phyloP scores from a whole-genome alignment of 202 grass and related monocot species.

The Panicum virgatum region DNA sequence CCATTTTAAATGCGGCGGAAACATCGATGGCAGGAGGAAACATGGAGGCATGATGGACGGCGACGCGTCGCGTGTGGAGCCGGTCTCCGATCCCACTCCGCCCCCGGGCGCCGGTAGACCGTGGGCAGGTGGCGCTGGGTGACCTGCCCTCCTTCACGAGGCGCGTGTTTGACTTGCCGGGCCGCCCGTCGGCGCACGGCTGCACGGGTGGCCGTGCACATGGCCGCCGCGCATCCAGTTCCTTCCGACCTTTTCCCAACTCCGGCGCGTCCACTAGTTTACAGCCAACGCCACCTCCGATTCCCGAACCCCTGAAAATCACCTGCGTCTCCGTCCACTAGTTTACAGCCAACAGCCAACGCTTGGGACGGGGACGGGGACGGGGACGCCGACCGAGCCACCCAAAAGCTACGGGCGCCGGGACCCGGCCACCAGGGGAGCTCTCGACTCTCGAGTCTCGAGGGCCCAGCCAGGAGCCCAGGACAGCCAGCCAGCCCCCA shows the following conservation, averaged over 20 bases:
- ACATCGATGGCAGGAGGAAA: conserved; percentile 19
- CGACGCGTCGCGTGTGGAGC: background rate
- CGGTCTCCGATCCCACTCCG: background rate
- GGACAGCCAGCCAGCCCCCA: background rate
- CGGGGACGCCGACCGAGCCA: conserved; percentile 8
- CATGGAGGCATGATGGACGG: conserved; percentile 27
- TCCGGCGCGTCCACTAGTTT: background rate
- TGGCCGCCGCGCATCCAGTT: background rate
- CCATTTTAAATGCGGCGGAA: conserved; percentile 25
- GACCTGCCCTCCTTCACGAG: background rate
- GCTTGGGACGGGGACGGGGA: background rate
- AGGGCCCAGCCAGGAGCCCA: background rate
- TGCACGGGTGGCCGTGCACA: background rate
- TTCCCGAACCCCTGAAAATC: background rate
- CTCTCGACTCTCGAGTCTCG: background rate
- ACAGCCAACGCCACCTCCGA: background rate
- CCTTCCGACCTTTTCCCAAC: conserved; percentile 1
- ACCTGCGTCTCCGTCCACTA: background rate
- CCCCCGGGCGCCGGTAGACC: background rate
- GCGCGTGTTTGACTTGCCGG: conserved; percentile 14
- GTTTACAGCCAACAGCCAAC: background rate
- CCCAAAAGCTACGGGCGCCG: background rate
- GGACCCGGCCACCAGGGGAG: background rate
- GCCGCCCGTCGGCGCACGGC: conserved; percentile 3
- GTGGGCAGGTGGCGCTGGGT: conserved; percentile 17